Evolutionary conservation across 257 asterid species (phyloP).

Genomic region (Nicotiana knightiana): DNA sequence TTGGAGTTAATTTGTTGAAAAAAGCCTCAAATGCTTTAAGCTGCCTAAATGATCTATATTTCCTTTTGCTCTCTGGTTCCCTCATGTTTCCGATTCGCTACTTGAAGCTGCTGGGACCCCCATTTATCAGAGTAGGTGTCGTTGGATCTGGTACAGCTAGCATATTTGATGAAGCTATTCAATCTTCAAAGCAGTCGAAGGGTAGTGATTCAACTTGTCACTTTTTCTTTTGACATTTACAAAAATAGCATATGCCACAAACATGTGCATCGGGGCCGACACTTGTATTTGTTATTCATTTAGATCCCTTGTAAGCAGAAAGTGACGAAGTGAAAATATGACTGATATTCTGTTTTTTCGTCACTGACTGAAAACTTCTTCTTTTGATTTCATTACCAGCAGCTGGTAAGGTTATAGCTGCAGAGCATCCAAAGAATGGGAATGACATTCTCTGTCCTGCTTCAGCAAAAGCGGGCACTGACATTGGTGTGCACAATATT

Average conservation of each 20-base stretch:
- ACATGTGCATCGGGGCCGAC: not conserved
- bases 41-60: not conserved
- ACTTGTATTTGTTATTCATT: slow-evolving; percentile 6
- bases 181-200: slow-evolving; percentile 48
- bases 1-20: not conserved
- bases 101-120: slow-evolving; percentile 70
- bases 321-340: not conserved
- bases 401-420: slow-evolving; percentile 81
- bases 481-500: slow-evolving; percentile 52
- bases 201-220: slow-evolving; percentile 28
- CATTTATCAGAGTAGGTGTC: slow-evolving; percentile 55
- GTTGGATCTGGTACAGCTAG: slow-evolving; percentile 87
- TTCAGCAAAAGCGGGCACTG: slow-evolving; percentile 87
- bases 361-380: slow-evolving; percentile 3
- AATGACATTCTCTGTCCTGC: slow-evolving; percentile 78
- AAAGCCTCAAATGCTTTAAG: not conserved
- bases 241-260: not conserved
- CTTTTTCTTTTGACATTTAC: slow-evolving; percentile 9
- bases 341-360: not conserved
- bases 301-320: not conserved
- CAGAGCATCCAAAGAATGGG: slow-evolving; percentile 67
- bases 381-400: slow-evolving; percentile 44
- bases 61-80: not conserved
- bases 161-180: slow-evolving; percentile 42
- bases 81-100: not conserved